Conservation (phyloP, 2,329 filamentous ascomycete species). For the Neofusicoccum kwambonambiense region DNA sequence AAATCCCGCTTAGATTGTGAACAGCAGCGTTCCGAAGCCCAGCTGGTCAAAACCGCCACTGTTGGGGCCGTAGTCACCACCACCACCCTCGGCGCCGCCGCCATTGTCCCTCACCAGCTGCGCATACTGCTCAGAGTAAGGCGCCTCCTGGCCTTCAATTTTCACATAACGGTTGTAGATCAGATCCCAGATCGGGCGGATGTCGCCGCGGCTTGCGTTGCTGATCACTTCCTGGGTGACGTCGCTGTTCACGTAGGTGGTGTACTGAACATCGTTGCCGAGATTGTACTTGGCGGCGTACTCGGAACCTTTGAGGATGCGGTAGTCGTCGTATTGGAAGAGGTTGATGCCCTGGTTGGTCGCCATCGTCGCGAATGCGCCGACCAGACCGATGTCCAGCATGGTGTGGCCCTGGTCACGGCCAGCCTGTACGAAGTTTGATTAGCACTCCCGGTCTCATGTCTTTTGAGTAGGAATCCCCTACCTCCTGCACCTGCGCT, state of each 20-base stretch:
- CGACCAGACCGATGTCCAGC: slow-evolving; percentile 42
- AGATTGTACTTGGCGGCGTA: slow-evolving; percentile 45
- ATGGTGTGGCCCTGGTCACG: slow-evolving; percentile 48
- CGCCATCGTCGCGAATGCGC: slow-evolving; percentile 42
- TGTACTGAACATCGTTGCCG: slow-evolving; percentile 45
- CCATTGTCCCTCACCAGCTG: slow-evolving; percentile 36
- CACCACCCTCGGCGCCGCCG: slow-evolving; percentile 45
- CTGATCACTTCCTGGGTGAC: slow-evolving; percentile 38
- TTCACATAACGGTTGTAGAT: slow-evolving; percentile 39
- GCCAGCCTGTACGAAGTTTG: slow-evolving; percentile 45
- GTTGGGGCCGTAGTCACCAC: slow-evolving; percentile 43
- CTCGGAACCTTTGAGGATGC: slow-evolving; percentile 39
- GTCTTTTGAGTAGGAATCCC: slow-evolving; percentile 19
- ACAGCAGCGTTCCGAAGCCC: slow-evolving; percentile 36
- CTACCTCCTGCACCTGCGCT: slow-evolving; percentile 5
- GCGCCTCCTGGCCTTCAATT: slow-evolving; percentile 39
- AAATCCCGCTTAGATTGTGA: neutral
- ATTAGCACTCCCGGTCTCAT: slow-evolving; percentile 33
- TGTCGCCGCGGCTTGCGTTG: slow-evolving; percentile 29
- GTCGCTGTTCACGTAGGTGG: slow-evolving; percentile 39
- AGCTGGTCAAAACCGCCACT: slow-evolving; percentile 45
- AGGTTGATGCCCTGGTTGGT: slow-evolving; percentile 47
- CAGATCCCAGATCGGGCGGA: slow-evolving; percentile 42
- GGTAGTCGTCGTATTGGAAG: slow-evolving; percentile 35
- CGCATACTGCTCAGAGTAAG: slow-evolving; percentile 36